These are phyloP conservation scores for Friedmanniomyces endolithicus DNA, from an alignment of 495 filamentous ascomycete genomes.

Conservation along the genomic window DNA sequence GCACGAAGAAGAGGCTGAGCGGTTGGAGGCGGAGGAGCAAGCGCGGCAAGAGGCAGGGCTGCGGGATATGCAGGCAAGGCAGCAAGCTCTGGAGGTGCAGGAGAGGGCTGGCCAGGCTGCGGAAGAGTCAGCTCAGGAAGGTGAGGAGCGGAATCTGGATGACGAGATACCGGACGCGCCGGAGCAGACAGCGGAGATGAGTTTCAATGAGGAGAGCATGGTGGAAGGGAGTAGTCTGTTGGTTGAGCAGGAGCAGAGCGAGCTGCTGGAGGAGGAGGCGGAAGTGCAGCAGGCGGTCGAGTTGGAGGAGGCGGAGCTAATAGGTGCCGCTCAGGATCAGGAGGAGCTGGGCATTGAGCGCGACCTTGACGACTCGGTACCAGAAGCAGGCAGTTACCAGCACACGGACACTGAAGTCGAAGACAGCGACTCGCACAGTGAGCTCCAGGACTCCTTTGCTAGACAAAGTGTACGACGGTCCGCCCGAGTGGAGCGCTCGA, in stretches of 20 bases:
- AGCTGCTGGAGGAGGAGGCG: conserved; percentile 24
- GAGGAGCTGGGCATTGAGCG: conserved; percentile 39
- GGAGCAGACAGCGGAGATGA: conserved; percentile 27
- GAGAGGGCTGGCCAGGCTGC: conserved; percentile 1
- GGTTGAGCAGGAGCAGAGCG: conserved; percentile 20
- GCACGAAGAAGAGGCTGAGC: conserved; percentile 32
- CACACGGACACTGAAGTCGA: conserved; percentile 80
- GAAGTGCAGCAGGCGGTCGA: conserved; percentile 25
- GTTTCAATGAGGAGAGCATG: conserved; percentile 29
- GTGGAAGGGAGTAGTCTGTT: conserved; percentile 20
- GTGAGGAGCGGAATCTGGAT: conserved; percentile 42
- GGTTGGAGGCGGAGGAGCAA: conserved; percentile 30
- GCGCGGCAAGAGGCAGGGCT: conserved; percentile 26
- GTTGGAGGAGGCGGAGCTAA: conserved; percentile 30
- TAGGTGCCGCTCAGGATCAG: conserved; percentile 39
- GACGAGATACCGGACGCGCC: conserved; percentile 55
- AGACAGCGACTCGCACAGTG: conserved; percentile 29
- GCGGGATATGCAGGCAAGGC: conserved; percentile 25
- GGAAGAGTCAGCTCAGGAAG: conserved; percentile 11
- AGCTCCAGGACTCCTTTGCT: conserved; percentile 15
- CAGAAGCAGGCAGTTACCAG: conserved; percentile 56
- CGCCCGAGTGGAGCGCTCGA: background rate
- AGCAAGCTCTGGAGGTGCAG: conserved; percentile 18
- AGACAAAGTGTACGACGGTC: conserved; percentile 10
- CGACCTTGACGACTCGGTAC: conserved; percentile 55